These are phyloP conservation scores for Boletellus ananiceps DNA, from an alignment of 768 basidiomycete species.

Conservation along the genomic window DNA sequence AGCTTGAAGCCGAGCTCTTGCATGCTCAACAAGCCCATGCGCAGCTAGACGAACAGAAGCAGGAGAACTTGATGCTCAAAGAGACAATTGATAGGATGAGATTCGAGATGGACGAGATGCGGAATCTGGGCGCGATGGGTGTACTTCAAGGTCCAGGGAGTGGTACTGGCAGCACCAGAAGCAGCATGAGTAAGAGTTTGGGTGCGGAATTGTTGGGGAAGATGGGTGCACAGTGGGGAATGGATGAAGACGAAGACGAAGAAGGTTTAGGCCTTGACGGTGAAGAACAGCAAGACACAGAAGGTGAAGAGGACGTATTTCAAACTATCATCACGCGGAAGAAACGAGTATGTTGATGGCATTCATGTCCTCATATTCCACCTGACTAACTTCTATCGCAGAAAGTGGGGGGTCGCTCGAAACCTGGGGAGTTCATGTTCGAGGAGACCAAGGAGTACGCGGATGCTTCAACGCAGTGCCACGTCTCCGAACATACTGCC, in stretches of 20 bases:
- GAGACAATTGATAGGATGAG: constrained; percentile 95
- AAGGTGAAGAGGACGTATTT: constrained; percentile 65
- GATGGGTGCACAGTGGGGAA: constrained; percentile 45
- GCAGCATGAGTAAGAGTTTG: constrained; percentile 66
- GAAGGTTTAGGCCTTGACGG: constrained; percentile 31
- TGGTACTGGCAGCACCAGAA: constrained; percentile 45
- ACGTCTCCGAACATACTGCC: constrained; percentile 48
- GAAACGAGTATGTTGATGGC: constrained; percentile 51
- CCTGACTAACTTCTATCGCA: constrained; percentile 26
- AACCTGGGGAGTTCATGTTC: constrained; percentile 38
- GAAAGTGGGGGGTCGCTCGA: constrained; percentile 66
- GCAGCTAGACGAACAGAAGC: constrained; percentile 87
- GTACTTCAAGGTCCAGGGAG: constrained; percentile 36
- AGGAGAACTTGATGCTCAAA: constrained; percentile 87
- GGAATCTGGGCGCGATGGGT: constrained; percentile 42
- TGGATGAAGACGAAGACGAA: constrained; percentile 41
- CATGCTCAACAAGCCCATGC: constrained; percentile 67
- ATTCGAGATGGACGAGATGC: constrained; percentile 91
- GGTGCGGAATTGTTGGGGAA: constrained; percentile 68
- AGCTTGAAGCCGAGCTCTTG: constrained; percentile 68
- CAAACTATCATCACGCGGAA: constrained; percentile 88
- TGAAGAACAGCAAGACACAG: constrained; percentile 51
- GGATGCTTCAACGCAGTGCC: constrained; percentile 70
- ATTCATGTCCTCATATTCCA: constrained; percentile 4
- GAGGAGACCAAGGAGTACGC: constrained; percentile 73